A percentile compares a stretch with the other conserved stretches of the same genome.
These are phyloP conservation scores for Eucalyptus dawsonii DNA, from an alignment of 345 rosid species.

Conservation along the genomic window DNA sequence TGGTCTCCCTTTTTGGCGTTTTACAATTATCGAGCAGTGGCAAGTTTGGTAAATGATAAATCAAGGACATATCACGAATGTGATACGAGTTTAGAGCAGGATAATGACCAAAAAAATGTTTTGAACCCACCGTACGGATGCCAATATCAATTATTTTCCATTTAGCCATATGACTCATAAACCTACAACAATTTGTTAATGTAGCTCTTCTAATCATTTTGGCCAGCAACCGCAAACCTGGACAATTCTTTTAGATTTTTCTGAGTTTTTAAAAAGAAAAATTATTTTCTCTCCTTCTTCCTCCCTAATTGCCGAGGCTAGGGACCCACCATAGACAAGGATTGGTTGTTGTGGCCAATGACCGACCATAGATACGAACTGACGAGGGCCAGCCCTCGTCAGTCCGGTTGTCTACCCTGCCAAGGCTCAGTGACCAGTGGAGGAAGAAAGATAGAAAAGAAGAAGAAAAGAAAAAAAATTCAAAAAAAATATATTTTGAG, in stretches of 20 bases:
- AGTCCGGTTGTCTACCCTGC: too few species aligned
- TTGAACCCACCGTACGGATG: too few species aligned
- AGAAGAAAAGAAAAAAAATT: not conserved
- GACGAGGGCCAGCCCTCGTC: too few species aligned
- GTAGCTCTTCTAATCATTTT: too few species aligned
- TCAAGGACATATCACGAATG: not conserved
- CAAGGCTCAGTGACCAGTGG: too few species aligned
- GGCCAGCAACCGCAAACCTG: not conserved
- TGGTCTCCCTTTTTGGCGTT: not conserved
- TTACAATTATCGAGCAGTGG: not conserved
- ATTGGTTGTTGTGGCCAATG: not conserved
- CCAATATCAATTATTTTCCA: too few species aligned
- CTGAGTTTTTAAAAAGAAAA: not conserved
- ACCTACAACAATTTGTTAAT: too few species aligned
- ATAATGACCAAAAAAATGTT: not conserved
- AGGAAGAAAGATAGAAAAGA: not conserved
- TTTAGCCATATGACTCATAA: too few species aligned
- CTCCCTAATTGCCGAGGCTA: not conserved
- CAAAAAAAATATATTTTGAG: too few species aligned
- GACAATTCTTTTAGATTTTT: not conserved
- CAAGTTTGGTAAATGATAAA: not conserved
- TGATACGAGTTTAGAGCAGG: not conserved
- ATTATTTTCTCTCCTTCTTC: not conserved
- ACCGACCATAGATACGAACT: too few species aligned
- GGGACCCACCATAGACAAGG: not conserved